Conservation (phyloP, 768 basidiomycete genomes). For the Wakefieldia striispora region DNA sequence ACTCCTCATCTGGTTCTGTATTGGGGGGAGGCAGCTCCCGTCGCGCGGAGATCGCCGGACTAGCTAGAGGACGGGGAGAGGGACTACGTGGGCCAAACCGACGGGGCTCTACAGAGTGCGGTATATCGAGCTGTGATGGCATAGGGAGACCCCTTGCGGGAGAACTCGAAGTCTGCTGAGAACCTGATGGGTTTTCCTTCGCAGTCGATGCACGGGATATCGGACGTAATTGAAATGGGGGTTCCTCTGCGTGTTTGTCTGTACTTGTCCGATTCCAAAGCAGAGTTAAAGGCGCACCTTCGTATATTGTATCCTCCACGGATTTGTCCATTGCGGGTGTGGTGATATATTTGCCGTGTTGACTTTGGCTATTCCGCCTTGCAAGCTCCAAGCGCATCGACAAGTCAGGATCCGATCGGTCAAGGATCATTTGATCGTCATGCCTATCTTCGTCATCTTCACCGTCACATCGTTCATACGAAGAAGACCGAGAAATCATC, state of each 20-base stretch:
- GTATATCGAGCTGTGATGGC: conserved; percentile 44
- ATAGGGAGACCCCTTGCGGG: conserved; percentile 30
- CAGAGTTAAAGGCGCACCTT: conserved; percentile 48
- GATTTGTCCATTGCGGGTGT: conserved; percentile 44
- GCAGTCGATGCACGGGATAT: conserved; percentile 49
- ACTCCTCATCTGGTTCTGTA: conserved; percentile 45
- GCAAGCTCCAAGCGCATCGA: conserved; percentile 79
- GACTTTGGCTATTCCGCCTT: conserved; percentile 78
- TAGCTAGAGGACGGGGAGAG: conserved; percentile 61
- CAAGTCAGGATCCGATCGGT: conserved; percentile 75
- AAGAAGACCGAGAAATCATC: conserved; percentile 42
- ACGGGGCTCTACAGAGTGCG: conserved; percentile 53
- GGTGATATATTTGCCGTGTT: conserved; percentile 48
- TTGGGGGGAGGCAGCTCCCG: conserved; percentile 44
- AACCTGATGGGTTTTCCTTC: conserved; percentile 43
- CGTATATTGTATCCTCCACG: conserved; percentile 70
- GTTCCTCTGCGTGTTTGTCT: conserved; percentile 47
- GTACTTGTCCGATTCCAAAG: conserved; percentile 4
- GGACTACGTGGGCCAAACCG: conserved; percentile 74
- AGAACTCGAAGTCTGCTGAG: conserved; percentile 43
- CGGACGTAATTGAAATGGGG: conserved; percentile 52
- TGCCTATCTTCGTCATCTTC: conserved; percentile 46
- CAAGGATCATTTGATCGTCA: conserved; percentile 41
- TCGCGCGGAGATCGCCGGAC: conserved; percentile 27
- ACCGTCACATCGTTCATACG: conserved; percentile 40